Percentiles rank a stretch among this genome's conserved stretches.
These are phyloP conservation scores for Lachancea sp. DNA, from an alignment of 805 yeast species.

Conservation along the genomic window DNA sequence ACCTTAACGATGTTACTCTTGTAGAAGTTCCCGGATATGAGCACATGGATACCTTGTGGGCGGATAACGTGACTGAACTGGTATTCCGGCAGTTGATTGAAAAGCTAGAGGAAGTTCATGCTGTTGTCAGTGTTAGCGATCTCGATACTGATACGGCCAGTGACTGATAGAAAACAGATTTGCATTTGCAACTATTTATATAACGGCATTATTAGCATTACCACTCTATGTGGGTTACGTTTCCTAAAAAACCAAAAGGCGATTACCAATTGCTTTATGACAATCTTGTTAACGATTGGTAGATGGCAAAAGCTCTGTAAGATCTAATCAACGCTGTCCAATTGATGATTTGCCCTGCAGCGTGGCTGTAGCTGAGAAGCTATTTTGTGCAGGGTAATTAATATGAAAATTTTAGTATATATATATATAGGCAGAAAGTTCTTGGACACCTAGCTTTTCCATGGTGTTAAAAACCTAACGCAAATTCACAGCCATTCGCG, in stretches of 20 bases:
- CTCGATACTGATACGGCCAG: slow-evolving; percentile 2
- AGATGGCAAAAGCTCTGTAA: too few relatives aligned
- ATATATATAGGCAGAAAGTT: not conserved
- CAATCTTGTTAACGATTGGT: not conserved
- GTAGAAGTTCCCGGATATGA: slow-evolving; percentile 55
- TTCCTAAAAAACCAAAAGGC: not conserved
- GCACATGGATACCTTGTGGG: slow-evolving; percentile 81
- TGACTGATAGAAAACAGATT: not conserved
- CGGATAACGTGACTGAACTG: slow-evolving; percentile 43
- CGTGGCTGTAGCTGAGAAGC: not conserved
- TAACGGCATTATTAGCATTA: not conserved
- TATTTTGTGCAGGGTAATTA: not conserved
- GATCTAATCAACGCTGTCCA: too few relatives aligned
- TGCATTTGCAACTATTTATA: not conserved
- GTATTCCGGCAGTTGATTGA: slow-evolving; percentile 43
- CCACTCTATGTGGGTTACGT: too few relatives aligned
- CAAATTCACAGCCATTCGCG: slow-evolving; percentile 62
- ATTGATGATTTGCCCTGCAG: slow-evolving; percentile 2
- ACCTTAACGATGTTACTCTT: slow-evolving; percentile 22
- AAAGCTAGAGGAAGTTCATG: slow-evolving; percentile 44
- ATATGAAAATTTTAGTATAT: slow-evolving; percentile 3
- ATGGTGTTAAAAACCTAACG: slow-evolving; percentile 37
- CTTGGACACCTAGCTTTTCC: not conserved
- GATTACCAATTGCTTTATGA: not conserved
- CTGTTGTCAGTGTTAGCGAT: slow-evolving; percentile 10